These are phyloP conservation scores for Dothideomycetes sp. DNA, from an alignment of 2,329 filamentous ascomycete genomes.

Conservation along the genomic window DNA sequence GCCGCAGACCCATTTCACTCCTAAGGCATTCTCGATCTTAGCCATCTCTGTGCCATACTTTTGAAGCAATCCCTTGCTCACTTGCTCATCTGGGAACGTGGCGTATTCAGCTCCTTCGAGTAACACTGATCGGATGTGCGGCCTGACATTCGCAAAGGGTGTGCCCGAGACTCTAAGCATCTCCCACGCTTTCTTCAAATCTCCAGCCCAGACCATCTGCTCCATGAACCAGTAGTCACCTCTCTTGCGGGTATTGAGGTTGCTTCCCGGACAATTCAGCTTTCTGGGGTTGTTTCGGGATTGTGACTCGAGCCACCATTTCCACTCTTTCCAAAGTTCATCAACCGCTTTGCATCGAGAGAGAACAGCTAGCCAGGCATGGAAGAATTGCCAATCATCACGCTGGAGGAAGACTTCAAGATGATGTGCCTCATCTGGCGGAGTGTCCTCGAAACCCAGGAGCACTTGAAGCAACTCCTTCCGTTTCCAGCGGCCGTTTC, in stretches of 20 bases:
- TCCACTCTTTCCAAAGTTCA: conserved; percentile 23
- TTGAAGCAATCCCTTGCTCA: conserved; percentile 15
- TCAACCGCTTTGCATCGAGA: conserved; percentile 19
- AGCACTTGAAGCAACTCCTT: conserved; percentile 24
- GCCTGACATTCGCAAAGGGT: conserved; percentile 13
- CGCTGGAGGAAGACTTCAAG: conserved; percentile 20
- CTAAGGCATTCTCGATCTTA: conserved; percentile 20
- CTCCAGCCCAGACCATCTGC: conserved; percentile 19
- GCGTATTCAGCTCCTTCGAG: conserved; percentile 18
- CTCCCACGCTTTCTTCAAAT: conserved; percentile 19
- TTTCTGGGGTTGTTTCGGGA: conserved; percentile 13
- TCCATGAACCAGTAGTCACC: conserved; percentile 25
- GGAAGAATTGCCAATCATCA: conserved; percentile 21
- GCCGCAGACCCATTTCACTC: conserved; percentile 17
- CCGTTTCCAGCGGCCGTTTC: conserved; percentile 24
- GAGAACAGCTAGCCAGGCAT: conserved; percentile 23
- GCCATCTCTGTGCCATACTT: conserved; percentile 20
- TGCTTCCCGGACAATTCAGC: conserved; percentile 2
- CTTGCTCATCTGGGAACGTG: conserved; percentile 14
- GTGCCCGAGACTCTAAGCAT: conserved; percentile 16
- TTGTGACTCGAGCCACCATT: conserved; percentile 16
- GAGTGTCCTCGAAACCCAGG: conserved; percentile 21
- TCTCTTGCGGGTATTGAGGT: conserved; percentile 15
- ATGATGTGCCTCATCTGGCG: conserved; percentile 19
- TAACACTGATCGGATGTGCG: conserved; percentile 13